Percentiles rank a stretch among this genome's conserved stretches.
These are phyloP conservation scores for Omphalotus olearius DNA, from an alignment of 1,284 basidiomycete genomes.

Conservation along the genomic window DNA sequence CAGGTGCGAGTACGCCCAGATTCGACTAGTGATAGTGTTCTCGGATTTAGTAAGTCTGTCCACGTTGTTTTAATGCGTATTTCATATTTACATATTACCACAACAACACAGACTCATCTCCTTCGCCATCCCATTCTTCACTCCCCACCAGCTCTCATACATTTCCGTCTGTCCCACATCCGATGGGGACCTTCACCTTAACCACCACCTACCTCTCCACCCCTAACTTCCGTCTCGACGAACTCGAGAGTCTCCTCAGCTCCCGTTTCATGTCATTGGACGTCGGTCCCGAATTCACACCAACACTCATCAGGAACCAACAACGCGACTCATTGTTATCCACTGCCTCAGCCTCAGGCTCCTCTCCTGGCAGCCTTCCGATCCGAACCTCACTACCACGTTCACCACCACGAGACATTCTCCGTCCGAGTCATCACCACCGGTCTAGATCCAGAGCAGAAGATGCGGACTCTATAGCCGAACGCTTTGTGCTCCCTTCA, in stretches of 20 bases:
- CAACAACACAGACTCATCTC: slow-evolving; percentile 31
- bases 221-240: slow-evolving; percentile 68
- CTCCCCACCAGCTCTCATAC: slow-evolving; percentile 48
- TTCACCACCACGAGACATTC: slow-evolving; percentile 30
- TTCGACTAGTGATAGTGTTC: slow-evolving; percentile 1
- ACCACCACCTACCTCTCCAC: slow-evolving; percentile 58
- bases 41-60: slow-evolving; percentile 1
- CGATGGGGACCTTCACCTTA: slow-evolving; percentile 59
- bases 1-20: slow-evolving; percentile 38
- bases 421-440: slow-evolving; percentile 1
- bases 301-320: slow-evolving; percentile 50
- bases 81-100: slow-evolving; percentile 15
- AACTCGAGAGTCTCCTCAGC: slow-evolving; percentile 67
- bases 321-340: slow-evolving; percentile 42
- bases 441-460: not conserved
- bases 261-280: slow-evolving; percentile 65
- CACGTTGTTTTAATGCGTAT: not conserved
- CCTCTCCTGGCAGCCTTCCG: slow-evolving; percentile 30
- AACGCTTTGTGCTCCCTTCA: slow-evolving; percentile 52
- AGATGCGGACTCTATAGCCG: slow-evolving; percentile 34
- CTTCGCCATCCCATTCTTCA: slow-evolving; percentile 30
- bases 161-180: slow-evolving; percentile 64
- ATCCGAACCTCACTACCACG: slow-evolving; percentile 37
- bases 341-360: slow-evolving; percentile 23
- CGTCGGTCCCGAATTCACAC: slow-evolving; percentile 42